Conservation (phyloP, 140 eudicot genomes). For the Senecio squalidus region DNA sequence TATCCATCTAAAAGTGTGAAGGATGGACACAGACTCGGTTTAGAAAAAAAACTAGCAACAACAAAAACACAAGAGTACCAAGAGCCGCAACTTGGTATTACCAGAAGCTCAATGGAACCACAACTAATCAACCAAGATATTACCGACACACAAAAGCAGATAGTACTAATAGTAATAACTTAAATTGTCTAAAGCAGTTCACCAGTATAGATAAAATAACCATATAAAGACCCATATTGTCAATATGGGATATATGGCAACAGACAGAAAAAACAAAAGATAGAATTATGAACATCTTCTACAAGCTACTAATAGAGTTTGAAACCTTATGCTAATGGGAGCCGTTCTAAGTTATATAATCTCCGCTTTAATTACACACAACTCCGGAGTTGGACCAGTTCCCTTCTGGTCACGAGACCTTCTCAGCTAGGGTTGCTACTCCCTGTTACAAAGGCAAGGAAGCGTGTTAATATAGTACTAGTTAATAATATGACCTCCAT, state of each 20-base stretch:
- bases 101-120: too few species aligned
- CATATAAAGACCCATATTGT: slow-evolving; percentile 15
- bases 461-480: neutral
- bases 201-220: slow-evolving; percentile 12
- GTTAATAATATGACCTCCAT: too few species aligned
- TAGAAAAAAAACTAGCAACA: too few species aligned
- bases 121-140: too few species aligned
- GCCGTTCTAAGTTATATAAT: slow-evolving; percentile 32
- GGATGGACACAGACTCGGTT: too few species aligned
- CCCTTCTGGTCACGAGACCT: slow-evolving; percentile 12
- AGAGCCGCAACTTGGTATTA: too few species aligned
- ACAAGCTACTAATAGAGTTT: slow-evolving; percentile 22
- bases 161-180: neutral
- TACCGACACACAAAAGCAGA: neutral
- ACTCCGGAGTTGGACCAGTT: slow-evolving; percentile 5
- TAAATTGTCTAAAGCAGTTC: neutral
- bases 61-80: too few species aligned
- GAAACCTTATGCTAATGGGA: slow-evolving; percentile 16
- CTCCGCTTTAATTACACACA: slow-evolving; percentile 35
- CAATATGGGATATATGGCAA: neutral
- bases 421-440: slow-evolving; percentile 31
- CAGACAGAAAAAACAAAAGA: slow-evolving; percentile 10
- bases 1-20: too few species aligned
- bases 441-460: slow-evolving; percentile 30
- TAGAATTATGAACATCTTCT: slow-evolving; percentile 33